Evolutionary conservation across 306 rosid species (phyloP).

Genomic region (Acmispon strigosus): DNA sequence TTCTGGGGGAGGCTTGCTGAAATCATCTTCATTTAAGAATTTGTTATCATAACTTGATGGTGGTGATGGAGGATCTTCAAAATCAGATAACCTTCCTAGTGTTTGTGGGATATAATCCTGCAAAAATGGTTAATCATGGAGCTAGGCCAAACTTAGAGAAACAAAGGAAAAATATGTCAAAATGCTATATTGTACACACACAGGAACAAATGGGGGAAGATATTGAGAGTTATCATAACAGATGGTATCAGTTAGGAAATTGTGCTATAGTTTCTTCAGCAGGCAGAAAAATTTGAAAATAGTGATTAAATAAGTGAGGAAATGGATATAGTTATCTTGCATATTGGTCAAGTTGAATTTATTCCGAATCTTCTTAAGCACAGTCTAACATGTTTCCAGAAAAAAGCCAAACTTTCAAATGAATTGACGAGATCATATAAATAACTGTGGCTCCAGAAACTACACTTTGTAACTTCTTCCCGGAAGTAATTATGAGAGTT

Average conservation of each 20-base stretch:
- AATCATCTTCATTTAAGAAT: conserved; percentile 50
- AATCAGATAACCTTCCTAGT: conserved; percentile 31
- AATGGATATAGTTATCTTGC: not conserved
- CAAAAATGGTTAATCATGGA: conserved; percentile 2
- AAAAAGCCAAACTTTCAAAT: not conserved
- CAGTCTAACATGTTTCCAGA: not conserved
- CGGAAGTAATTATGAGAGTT: too few relatives aligned
- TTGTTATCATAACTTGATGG: conserved; percentile 71
- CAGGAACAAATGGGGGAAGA: not conserved
- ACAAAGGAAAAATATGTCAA: not conserved
- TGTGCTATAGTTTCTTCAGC: too few relatives aligned
- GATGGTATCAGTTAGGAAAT: not conserved
- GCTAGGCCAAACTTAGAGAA: conserved; percentile 10
- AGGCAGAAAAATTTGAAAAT: too few relatives aligned
- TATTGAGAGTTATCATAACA: not conserved
- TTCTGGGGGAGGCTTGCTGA: conserved; percentile 65
- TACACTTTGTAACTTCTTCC: too few relatives aligned
- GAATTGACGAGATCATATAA: not conserved
- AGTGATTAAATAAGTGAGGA: not conserved
- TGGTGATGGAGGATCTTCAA: conserved; percentile 68
- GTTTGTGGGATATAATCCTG: conserved; percentile 56
- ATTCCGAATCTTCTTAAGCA: not conserved
- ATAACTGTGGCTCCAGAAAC: too few relatives aligned
- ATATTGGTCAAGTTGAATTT: not conserved
- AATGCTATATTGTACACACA: not conserved